Evolutionary conservation across 2,329 filamentous ascomycete genomes (phyloP).

Genomic region (Fusarium albidum): DNA sequence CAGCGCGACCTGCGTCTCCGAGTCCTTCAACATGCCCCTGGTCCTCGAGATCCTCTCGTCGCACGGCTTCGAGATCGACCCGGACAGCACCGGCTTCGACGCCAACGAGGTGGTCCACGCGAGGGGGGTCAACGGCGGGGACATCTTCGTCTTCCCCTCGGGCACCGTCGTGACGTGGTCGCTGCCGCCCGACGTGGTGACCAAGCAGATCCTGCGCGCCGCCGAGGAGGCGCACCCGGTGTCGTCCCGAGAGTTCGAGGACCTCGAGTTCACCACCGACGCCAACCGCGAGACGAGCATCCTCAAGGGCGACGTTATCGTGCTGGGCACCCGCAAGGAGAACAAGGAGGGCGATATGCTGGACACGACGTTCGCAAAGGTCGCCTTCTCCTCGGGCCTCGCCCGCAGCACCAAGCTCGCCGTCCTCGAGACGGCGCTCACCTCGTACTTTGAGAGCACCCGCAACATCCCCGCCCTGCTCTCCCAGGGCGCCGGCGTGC

Average conservation of each 20-base stretch:
- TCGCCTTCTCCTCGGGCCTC: constrained; percentile 94
- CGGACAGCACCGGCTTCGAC: constrained; percentile 68
- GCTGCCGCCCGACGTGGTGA: constrained; percentile 78
- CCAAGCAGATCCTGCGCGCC: constrained; percentile 76
- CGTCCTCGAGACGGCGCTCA: constrained; percentile 84
- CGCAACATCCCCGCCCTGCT: constrained; percentile 82
- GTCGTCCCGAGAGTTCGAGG: constrained; percentile 80
- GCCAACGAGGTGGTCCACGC: constrained; percentile 70
- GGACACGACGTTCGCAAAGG: constrained; percentile 82
- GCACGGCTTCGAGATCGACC: constrained; percentile 69
- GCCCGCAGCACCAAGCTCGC: constrained; percentile 93
- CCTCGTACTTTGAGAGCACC: constrained; percentile 86
- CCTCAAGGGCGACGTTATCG: constrained; percentile 87
- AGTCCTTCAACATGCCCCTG: constrained; percentile 70
- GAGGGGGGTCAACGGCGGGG: constrained; percentile 71
- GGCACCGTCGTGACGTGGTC: constrained; percentile 95
- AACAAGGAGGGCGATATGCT: constrained; percentile 53
- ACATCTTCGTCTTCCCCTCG: constrained; percentile 95
- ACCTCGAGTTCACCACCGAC: constrained; percentile 87
- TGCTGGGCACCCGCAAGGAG: constrained; percentile 78
- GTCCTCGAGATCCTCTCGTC: constrained; percentile 65
- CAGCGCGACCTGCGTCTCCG: constrained; percentile 68
- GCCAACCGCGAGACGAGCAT: constrained; percentile 74
- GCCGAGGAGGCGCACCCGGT: constrained; percentile 77
- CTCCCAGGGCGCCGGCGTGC: constrained; percentile 63